phyloP scores from a whole-genome alignment of 495 filamentous ascomycete genomes.

The Peziza echinospora region DNA sequence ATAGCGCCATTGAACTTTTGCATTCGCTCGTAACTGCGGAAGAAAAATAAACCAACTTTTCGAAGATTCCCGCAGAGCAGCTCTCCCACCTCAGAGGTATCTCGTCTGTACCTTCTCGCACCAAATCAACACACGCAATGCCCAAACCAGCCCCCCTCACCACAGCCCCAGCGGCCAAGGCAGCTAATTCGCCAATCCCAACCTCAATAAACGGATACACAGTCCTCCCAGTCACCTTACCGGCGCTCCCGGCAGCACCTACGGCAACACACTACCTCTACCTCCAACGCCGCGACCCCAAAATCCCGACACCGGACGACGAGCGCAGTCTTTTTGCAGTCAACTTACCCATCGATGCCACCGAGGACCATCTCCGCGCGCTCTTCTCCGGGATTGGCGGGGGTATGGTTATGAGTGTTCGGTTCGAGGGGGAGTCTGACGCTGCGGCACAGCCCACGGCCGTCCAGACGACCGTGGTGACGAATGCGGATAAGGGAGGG shows the following conservation, averaged over 20 bases:
- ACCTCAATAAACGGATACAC: conserved; percentile 26
- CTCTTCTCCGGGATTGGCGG: conserved; percentile 54
- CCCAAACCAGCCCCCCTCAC: background rate
- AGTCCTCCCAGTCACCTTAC: conserved; percentile 36
- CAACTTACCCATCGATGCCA: conserved; percentile 73
- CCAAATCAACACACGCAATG: background rate
- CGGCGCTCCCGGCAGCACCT: conserved; percentile 33
- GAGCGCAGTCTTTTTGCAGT: conserved; percentile 62
- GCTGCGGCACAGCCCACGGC: background rate
- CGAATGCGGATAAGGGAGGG: conserved; percentile 23
- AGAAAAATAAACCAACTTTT: no score
- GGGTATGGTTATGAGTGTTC: conserved; percentile 50
- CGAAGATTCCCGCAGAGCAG: no score
- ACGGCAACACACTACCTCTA: conserved; percentile 67
- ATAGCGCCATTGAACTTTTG: no score
- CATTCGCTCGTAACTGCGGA: no score
- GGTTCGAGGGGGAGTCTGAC: conserved; percentile 39
- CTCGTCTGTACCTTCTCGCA: no score
- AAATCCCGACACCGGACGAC: conserved; percentile 48
- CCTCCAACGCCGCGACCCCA: conserved; percentile 57
- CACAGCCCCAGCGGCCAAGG: background rate
- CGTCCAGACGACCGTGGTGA: conserved; percentile 14
- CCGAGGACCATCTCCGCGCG: conserved; percentile 47
- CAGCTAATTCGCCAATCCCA: background rate
- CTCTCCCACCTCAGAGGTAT: no score